Percentiles rank a stretch among this genome's conserved stretches.
Conservation (phyloP, 495 filamentous ascomycete species). For the Pyronema domesticum region DNA sequence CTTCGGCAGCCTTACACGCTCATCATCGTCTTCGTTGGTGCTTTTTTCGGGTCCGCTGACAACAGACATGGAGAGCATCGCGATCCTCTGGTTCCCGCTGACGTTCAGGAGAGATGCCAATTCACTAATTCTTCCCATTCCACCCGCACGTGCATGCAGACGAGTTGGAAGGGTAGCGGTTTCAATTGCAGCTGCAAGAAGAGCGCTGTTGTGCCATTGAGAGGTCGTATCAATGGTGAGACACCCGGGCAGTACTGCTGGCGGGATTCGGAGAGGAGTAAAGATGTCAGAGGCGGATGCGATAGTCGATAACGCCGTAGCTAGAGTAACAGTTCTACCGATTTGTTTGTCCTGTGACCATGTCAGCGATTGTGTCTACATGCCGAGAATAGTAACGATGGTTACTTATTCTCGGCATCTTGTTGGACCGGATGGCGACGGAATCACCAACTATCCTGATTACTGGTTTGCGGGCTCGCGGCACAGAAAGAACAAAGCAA, state of each 20-base stretch:
- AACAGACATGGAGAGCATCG: conserved; percentile 42
- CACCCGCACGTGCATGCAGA: conserved; percentile 33
- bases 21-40: not conserved
- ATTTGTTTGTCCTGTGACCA: conserved; percentile 32
- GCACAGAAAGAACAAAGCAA: not conserved
- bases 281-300: conserved; percentile 49
- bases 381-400: not conserved
- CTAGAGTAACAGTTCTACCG: conserved; percentile 17
- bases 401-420: not conserved
- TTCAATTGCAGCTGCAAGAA: conserved; percentile 65
- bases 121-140: conserved; percentile 36
- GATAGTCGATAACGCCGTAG: conserved; percentile 18
- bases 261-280: conserved; percentile 53
- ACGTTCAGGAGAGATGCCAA: conserved; percentile 56
- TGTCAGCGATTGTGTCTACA: not conserved
- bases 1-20: not conserved
- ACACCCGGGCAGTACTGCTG: conserved; percentile 37
- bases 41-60: conserved; percentile 7
- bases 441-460: not conserved
- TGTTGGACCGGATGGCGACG: not conserved
- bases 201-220: conserved; percentile 63
- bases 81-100: conserved; percentile 65
- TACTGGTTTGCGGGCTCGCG: too few relatives aligned
- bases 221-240: conserved; percentile 47
- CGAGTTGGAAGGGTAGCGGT: conserved; percentile 61